Base-by-base conservation (phyloP, 2,329 filamentous ascomycete genomes). In the Annulohypoxylon truncatum region DNA sequence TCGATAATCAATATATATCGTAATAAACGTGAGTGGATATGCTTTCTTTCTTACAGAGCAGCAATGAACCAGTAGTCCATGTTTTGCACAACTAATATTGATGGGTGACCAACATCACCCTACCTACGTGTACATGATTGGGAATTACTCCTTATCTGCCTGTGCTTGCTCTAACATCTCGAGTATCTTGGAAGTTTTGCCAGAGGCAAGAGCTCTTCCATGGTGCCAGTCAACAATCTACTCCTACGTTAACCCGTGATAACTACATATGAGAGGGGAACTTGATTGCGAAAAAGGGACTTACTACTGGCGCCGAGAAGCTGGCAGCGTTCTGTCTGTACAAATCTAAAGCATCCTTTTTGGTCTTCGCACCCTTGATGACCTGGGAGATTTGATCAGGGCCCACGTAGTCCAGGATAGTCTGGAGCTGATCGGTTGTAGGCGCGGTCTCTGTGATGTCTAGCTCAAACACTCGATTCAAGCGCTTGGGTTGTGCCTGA, bases 201-300 rank as follows among this genome's bases (percentile, higher is more conserved):
- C 92, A 18, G 93, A 92, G 24, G 88, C 82, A 81, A 92, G 83
- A 48, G 90, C 95, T 78, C 89, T 92, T 70, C 94, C 96, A 78
- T 95, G 94, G 77, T 91, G 93, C 96, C 96, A 98, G 78, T 98
- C 95, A 55, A 98, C 95, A 63, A 91, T 81, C 86, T 85, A 68
- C 26, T 33, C 20, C 38, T 31, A 38, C 68, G 67, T 78, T 74
- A 77, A 76, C 62, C 56, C 67, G 8, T 9, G 10, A 24, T 4
- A 18, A 24, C 13, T 9, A 50, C 4, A 47, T n/a, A 28, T 47
- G 12, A 42, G 10, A 46, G 15, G 59, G 20, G 2, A n/a, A 35
- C 1, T 10, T 6, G 7, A 51, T 6, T 31, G 12, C 7, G 29
- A 52, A 28, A 51, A 12, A 53, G 22, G 22, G 33, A 54, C 91